A percentile compares a stretch with the other conserved stretches of the same genome.
These are phyloP conservation scores for Deuterostichococcus epilithicus DNA, from an alignment of 139 green algal genomes.

Conservation along the genomic window DNA sequence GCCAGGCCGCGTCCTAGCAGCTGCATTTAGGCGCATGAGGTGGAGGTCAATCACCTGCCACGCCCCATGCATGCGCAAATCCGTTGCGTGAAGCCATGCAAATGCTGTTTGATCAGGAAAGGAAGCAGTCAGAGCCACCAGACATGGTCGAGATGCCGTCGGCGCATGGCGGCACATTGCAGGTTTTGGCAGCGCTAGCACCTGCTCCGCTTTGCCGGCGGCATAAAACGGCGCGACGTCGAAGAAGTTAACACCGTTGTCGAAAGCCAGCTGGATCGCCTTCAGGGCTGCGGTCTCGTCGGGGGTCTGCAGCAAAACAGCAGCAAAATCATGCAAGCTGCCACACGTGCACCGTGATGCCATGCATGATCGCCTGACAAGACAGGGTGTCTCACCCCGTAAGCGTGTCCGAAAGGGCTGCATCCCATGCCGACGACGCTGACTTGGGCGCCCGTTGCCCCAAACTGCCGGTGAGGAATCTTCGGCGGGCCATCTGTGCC, in stretches of 20 bases:
- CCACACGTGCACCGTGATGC: too few relatives aligned
- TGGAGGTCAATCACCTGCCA: background rate
- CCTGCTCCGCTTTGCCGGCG: conserved; percentile 25
- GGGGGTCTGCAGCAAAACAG: conserved; percentile 14
- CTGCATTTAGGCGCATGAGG: background rate
- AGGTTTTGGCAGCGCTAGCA: background rate
- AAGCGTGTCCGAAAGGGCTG: conserved; percentile 11
- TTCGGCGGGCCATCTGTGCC: background rate
- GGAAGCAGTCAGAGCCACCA: background rate
- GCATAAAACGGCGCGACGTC: conserved; percentile 52
- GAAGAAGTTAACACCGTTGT: conserved; percentile 47
- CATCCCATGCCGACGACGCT: conserved; percentile 2
- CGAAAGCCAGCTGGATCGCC: conserved; percentile 29
- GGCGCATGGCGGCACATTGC: background rate
- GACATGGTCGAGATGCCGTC: background rate
- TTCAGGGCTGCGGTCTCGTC: conserved; percentile 30
- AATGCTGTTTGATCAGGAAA: background rate
- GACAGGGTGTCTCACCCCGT: conserved; percentile 6
- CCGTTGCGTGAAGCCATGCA: background rate
- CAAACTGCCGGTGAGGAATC: background rate
- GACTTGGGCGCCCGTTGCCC: background rate
- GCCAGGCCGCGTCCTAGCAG: conserved; percentile 21
- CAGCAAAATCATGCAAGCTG: too few relatives aligned
- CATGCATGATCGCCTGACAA: too few relatives aligned
- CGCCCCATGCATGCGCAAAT: background rate